Base-by-base conservation (phyloP, 495 filamentous ascomycete genomes). In the Alectoria sarmentosa region DNA sequence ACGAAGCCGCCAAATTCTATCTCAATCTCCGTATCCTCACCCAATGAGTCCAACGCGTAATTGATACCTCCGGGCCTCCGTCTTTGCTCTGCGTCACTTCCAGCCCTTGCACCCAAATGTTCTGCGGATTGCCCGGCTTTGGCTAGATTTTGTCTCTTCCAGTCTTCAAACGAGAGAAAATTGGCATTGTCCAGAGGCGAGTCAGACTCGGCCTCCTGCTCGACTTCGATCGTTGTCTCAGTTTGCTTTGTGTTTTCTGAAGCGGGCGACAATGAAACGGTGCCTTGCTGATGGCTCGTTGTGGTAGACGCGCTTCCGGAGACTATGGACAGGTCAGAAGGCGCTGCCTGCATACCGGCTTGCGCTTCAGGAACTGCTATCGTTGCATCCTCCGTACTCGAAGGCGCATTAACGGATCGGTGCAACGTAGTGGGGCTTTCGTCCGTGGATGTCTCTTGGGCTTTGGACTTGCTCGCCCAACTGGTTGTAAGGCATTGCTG, bases 131-230 rank as follows among this genome's bases (percentile, higher is more conserved):
- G 92, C 4, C 91, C 94, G 6, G 84, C 87, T 70, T 90, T 90
- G 41, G 86, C 90, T 17, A 97, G 78, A 74, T 96, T 96, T 79
- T 92, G 90, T 70, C 89, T 90, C 77, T 95, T 97, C 94, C 94
- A 98, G 68, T 98, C 93, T 71, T 97, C 94, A 69, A 98, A 98
- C 0, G 94, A 97, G 60, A 98, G 88, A 72, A 98, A 98, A 38
- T 90, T 87, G 37, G 86, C 87, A 44, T 89, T 88, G 69, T 92
- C 88, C 11, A 96, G 82, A 23, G 88, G 84, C 0, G 87, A 89
- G 36, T 89, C 86, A 17, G 77, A 74, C 46, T 90, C 88, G 36
- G 74, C 66, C 32, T 87, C 83, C 37, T 60, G 67, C 38, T 46
- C 60, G 34, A 46, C 56, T 42, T 65, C 49, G 17, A 41, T 34